Percentiles rank a stretch among this genome's conserved stretches.
Evolutionary conservation across 1,139 yeast species (phyloP).

Genomic region (Blastobotrys indianensis): DNA sequence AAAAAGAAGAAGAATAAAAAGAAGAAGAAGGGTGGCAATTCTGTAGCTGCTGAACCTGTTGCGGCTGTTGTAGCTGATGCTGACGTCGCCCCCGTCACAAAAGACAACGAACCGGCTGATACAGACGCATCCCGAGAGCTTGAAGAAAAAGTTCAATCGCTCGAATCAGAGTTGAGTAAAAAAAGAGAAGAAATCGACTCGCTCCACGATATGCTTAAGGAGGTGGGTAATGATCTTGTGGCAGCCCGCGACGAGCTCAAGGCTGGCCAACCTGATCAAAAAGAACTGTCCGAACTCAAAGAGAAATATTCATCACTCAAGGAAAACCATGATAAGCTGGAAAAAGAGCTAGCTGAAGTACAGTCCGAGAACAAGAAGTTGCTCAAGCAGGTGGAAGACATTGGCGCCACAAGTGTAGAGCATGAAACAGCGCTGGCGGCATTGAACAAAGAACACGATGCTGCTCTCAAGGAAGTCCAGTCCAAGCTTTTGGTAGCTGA

Average conservation of each 20-base stretch:
- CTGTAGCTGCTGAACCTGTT: neutral
- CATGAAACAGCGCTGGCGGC: neutral
- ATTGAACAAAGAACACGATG: neutral
- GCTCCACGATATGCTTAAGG: conserved; percentile 64
- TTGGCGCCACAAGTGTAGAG: neutral
- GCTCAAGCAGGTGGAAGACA: conserved; percentile 1
- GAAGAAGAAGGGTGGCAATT: conserved; percentile 13
- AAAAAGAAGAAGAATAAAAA: conserved; percentile 27
- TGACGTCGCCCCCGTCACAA: neutral
- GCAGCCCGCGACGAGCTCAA: conserved; percentile 25
- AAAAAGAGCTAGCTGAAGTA: neutral
- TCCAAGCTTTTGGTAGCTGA: conserved; percentile 2
- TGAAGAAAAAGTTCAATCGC: neutral
- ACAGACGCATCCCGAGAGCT: neutral
- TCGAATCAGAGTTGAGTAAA: neutral
- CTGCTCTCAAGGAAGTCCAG: neutral
- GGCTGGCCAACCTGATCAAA: neutral
- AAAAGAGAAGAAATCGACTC: conserved; percentile 50
- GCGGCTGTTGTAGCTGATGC: conserved; percentile 2
- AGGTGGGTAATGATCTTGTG: conserved; percentile 72
- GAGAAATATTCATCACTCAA: conserved; percentile 14
- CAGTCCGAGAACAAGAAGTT: conserved; percentile 3
- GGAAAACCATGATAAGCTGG: conserved; percentile 5
- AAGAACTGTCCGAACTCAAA: conserved; percentile 8
- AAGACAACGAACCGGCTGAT: neutral